phyloP scores from a whole-genome alignment of 176 grass and related monocot genomes.

The Paspalum vaginatum region DNA sequence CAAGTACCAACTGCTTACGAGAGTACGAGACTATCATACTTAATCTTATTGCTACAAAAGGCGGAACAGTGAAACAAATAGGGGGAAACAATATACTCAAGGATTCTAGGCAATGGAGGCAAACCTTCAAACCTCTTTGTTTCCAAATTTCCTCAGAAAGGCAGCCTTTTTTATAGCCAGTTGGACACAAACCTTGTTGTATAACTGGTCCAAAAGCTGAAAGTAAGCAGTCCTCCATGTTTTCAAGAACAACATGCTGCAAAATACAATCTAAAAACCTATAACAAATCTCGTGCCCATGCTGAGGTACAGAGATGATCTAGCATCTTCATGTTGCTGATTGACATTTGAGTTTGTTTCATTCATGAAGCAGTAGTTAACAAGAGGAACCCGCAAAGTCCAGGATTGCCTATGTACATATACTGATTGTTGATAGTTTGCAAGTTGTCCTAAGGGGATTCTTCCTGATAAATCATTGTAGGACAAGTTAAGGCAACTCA shows the following conservation, averaged over 20 bases:
- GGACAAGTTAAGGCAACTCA: conserved; percentile 41
- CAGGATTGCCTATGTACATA: conserved; percentile 22
- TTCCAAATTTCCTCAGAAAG: not conserved
- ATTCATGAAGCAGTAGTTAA: not conserved
- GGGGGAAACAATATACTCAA: not conserved
- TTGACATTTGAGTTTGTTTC: not conserved
- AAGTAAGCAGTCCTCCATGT: conserved; percentile 14
- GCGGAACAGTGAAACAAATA: not conserved
- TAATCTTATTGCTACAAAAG: not conserved
- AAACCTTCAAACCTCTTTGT: not conserved
- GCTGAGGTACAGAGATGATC: conserved; percentile 21
- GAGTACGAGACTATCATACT: not conserved
- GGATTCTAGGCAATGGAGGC: not conserved
- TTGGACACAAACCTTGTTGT: not conserved
- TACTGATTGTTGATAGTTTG: conserved; percentile 31
- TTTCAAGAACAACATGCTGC: not conserved
- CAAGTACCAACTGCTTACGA: not conserved
- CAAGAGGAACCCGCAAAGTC: conserved; percentile 40
- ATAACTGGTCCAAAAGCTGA: not conserved
- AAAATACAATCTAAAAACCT: conserved; percentile 27
- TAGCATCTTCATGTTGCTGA: not conserved
- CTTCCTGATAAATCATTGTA: conserved; percentile 52
- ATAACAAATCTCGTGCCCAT: conserved; percentile 21
- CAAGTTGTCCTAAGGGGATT: conserved; percentile 38
- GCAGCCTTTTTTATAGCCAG: not conserved